Evolutionary conservation across 129 eudicot genomes (phyloP).

Genomic region (Centella asiatica): DNA sequence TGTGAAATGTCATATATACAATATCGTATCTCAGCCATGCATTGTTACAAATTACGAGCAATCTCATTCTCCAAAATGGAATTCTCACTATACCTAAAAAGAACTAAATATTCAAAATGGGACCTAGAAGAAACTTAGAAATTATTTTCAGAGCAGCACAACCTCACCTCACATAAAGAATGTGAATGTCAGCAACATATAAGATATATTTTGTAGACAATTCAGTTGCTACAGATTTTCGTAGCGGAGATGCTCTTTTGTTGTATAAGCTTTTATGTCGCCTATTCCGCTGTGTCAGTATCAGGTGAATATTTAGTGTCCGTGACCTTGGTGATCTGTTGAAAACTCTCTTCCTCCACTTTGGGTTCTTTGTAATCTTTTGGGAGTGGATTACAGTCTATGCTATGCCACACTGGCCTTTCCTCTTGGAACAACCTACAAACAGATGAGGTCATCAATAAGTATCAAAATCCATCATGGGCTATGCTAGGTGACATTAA

Average conservation of each 20-base stretch:
- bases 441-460: neutral
- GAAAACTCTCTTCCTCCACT: conserved; percentile 29
- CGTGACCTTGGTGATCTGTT: conserved; percentile 51
- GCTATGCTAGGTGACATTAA: neutral
- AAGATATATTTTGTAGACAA: neutral
- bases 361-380: conserved; percentile 49
- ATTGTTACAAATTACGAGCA: too few species aligned
- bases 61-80: neutral
- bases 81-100: neutral
- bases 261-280: conserved; percentile 30
- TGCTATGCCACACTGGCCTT: conserved; percentile 82
- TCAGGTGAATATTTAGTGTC: conserved; percentile 25
- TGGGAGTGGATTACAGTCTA: conserved; percentile 74
- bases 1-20: too few species aligned
- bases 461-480: neutral
- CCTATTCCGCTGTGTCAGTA: conserved; percentile 33
- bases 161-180: too few species aligned
- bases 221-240: neutral
- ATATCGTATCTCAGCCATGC: too few species aligned
- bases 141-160: neutral
- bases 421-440: conserved; percentile 84
- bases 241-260: neutral
- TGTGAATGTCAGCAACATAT: too few species aligned
- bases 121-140: neutral
- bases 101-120: neutral